Evolutionary conservation across 306 rosid genomes (phyloP).

Genomic region (Comarum palustre): DNA sequence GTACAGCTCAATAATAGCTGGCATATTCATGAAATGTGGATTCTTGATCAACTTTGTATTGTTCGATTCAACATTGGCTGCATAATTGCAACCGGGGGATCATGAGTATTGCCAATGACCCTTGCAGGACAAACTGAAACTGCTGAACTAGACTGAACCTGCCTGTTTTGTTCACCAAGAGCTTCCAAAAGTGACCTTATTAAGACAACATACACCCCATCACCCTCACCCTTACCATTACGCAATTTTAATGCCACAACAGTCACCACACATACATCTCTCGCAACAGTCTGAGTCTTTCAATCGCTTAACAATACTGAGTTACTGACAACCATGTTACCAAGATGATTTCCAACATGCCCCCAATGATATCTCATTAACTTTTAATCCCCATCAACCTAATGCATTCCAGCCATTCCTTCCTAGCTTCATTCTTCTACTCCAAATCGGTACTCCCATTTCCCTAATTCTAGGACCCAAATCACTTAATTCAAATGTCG

Average conservation of each 20-base stretch:
- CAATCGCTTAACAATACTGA: constrained; percentile 59
- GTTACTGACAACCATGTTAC: constrained; percentile 52
- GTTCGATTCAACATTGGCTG: constrained; percentile 57
- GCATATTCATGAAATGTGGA: constrained; percentile 71
- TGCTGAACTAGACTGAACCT: constrained; percentile 71
- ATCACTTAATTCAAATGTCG: neutral
- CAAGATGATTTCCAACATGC: constrained; percentile 50
- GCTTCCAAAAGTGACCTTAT: constrained; percentile 68
- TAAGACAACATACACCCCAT: constrained; percentile 45
- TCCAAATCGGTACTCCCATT: constrained; percentile 37
- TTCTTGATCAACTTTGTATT: constrained; percentile 58
- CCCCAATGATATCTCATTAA: constrained; percentile 33
- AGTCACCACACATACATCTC: constrained; percentile 64
- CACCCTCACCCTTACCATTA: constrained; percentile 22
- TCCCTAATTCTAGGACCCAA: neutral
- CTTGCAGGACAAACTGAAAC: constrained; percentile 62
- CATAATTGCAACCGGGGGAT: constrained; percentile 57
- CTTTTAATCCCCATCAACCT: constrained; percentile 52
- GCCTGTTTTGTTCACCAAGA: constrained; percentile 77
- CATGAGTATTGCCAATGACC: constrained; percentile 48
- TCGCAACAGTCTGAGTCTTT: constrained; percentile 60
- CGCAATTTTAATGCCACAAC: constrained; percentile 43
- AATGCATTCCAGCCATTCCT: constrained; percentile 66
- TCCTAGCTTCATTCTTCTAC: constrained; percentile 51
- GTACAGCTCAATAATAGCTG: constrained; percentile 60